These are phyloP conservation scores for Silene conica DNA, from an alignment of 148 eudicot species.

Conservation along the genomic window DNA sequence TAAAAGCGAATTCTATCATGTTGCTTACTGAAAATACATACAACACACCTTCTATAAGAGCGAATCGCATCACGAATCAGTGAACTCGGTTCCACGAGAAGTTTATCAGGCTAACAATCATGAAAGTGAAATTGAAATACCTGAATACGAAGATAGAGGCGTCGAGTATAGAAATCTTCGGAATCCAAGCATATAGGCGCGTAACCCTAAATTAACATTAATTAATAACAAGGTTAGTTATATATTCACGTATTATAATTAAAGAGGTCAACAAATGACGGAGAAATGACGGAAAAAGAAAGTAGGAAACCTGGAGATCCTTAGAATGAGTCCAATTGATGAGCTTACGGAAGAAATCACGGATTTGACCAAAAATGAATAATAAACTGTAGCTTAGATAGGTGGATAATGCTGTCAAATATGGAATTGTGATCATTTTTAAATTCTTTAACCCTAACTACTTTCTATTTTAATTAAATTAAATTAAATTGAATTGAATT, in stretches of 20 bases:
- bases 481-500: no score
- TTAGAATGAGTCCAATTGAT: constrained; percentile 68
- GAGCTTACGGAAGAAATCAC: constrained; percentile 70
- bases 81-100: no score
- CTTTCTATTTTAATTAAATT: no score
- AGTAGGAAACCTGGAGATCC: constrained; percentile 53
- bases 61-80: no score
- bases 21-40: no score
- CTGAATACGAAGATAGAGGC: constrained; percentile 83
- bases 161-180: constrained; percentile 82
- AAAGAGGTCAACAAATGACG: not conserved
- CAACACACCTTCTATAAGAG: no score
- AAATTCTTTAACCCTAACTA: not conserved
- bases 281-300: not conserved
- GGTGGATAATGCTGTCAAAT: constrained; percentile 80
- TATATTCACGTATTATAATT: not conserved
- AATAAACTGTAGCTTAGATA: constrained; percentile 84
- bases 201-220: constrained; percentile 50
- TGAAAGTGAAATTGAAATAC: constrained; percentile 26
- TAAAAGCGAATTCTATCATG: no score
- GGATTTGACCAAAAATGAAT: constrained; percentile 77
- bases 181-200: constrained; percentile 94
- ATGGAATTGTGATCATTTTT: constrained; percentile 86
- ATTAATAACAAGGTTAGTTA: not conserved
- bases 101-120: no score